These are phyloP conservation scores for Boletus sensibilis DNA, from an alignment of 768 basidiomycete species.

Conservation along the genomic window DNA sequence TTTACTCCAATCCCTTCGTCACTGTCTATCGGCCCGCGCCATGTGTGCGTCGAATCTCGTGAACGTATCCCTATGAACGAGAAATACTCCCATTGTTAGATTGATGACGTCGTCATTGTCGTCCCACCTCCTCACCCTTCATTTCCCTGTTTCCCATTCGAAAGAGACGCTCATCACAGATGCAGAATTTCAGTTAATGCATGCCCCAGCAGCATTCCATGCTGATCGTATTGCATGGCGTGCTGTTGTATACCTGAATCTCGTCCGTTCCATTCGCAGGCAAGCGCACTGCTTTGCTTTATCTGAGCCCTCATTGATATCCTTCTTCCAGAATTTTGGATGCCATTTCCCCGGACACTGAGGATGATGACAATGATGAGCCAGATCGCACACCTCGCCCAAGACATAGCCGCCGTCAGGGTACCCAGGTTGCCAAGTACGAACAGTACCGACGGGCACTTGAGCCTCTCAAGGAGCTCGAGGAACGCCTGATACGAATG, in stretches of 20 bases:
- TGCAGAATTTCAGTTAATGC: conserved; percentile 81
- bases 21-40: neutral
- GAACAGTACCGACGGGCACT: conserved; percentile 61
- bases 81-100: conserved; percentile 7
- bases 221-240: conserved; percentile 85
- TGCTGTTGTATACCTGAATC: conserved; percentile 84
- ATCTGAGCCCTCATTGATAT: conserved; percentile 1
- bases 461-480: conserved; percentile 67
- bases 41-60: neutral
- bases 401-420: conserved; percentile 39
- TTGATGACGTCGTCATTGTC: conserved; percentile 1
- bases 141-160: neutral
- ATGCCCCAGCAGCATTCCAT: conserved; percentile 72
- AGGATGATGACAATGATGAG: conserved; percentile 57
- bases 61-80: neutral
- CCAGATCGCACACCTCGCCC: conserved; percentile 51
- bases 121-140: neutral
- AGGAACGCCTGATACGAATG: conserved; percentile 63
- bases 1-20: neutral
- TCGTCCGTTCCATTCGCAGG: conserved; percentile 80
- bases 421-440: conserved; percentile 54
- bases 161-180: conserved; percentile 19
- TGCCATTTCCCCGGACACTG: conserved; percentile 64
- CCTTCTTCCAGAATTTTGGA: conserved; percentile 59
- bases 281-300: conserved; percentile 31